phyloP scores from a whole-genome alignment of 2,329 filamentous ascomycete genomes.

The Amauroascus verrucosus region DNA sequence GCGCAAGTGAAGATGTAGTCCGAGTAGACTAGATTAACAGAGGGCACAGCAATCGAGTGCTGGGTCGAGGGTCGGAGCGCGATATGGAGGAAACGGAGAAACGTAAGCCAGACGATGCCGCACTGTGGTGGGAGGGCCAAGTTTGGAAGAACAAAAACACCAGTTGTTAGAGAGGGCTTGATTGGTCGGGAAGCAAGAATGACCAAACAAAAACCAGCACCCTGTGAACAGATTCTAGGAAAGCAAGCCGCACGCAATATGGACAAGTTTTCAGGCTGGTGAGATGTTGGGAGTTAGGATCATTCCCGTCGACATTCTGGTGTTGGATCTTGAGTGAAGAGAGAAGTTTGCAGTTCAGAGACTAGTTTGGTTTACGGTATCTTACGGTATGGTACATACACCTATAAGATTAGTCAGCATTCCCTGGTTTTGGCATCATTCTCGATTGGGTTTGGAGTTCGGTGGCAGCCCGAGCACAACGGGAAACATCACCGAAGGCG shows the following conservation, averaged over 20 bases:
- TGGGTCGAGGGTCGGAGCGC: slow-evolving; percentile 1
- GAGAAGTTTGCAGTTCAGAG: slow-evolving; percentile 7
- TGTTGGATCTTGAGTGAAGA: slow-evolving; percentile 7
- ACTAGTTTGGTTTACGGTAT: background rate
- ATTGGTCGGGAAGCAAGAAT: background rate
- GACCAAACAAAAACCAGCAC: background rate
- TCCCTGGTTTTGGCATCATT: background rate
- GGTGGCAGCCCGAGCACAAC: too few relatives aligned
- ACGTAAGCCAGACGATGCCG: slow-evolving; percentile 1
- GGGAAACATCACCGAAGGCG: too few relatives aligned
- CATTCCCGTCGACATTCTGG: slow-evolving; percentile 7
- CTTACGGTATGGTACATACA: background rate
- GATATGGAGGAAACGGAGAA: slow-evolving; percentile 2
- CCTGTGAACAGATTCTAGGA: background rate
- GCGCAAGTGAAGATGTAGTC: background rate
- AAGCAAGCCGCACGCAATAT: background rate
- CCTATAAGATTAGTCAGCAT: background rate
- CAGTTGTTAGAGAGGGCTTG: background rate
- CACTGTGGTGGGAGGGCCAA: slow-evolving; percentile 6
- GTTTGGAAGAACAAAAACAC: slow-evolving; percentile 6
- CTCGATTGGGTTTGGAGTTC: too few relatives aligned
- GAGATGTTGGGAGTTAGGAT: background rate
- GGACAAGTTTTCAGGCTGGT: background rate
- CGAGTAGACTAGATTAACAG: background rate
- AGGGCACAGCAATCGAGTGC: background rate